Conservation (phyloP, 164 flowering plant species). For the Vitis labrusca region DNA sequence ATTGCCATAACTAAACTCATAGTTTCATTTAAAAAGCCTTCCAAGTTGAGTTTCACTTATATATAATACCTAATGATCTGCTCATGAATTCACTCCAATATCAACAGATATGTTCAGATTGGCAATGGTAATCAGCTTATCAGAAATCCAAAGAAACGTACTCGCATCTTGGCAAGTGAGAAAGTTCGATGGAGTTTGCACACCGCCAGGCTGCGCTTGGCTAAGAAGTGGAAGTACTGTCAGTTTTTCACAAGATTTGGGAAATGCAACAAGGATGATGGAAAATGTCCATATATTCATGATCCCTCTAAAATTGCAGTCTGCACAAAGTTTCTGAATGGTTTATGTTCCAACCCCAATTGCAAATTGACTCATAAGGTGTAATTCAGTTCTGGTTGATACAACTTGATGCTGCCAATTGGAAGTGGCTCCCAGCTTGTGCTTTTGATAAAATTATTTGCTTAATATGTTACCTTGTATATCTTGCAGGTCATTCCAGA, state of each 20-base stretch:
- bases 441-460: background rate
- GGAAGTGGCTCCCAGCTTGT: background rate
- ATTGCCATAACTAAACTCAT: background rate
- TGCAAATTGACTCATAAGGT: slow-evolving; percentile 99
- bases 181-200: slow-evolving; percentile 96
- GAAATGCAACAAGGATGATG: slow-evolving; percentile 83
- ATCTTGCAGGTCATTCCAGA: slow-evolving; percentile 87
- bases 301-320: slow-evolving; percentile 90
- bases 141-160: slow-evolving; percentile 86
- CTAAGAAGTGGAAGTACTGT: slow-evolving; percentile 77
- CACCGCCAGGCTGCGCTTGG: slow-evolving; percentile 77
- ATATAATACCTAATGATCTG: background rate
- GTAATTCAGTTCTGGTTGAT: slow-evolving; percentile 2
- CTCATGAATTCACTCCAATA: background rate
- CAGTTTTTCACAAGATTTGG: slow-evolving; percentile 97
- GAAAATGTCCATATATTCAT: slow-evolving; percentile 91
- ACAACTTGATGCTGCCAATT: background rate
- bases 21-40: background rate
- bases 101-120: slow-evolving; percentile 79
- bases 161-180: slow-evolving; percentile 87
- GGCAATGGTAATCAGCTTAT: slow-evolving; percentile 96
- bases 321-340: slow-evolving; percentile 91
- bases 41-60: background rate
- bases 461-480: slow-evolving; percentile 6
- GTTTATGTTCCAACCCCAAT: slow-evolving; percentile 57